Evolutionary conservation across 2,329 filamentous ascomycete species (phyloP).

Genomic region (Phaeosphaeria sp.): DNA sequence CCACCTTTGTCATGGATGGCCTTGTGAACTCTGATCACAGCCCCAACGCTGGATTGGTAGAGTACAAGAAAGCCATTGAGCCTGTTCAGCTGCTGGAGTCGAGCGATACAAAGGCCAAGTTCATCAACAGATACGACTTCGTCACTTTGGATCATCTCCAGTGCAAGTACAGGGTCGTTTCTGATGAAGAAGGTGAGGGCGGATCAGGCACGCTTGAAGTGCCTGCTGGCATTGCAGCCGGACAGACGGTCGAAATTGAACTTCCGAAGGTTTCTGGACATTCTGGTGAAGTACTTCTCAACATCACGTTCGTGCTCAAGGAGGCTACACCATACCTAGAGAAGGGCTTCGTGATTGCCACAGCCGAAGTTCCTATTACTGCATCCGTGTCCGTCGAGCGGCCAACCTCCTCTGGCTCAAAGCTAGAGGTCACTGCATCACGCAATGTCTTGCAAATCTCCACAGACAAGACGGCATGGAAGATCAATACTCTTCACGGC

Average conservation of each 20-base stretch:
- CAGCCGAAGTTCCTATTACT: conserved; percentile 38
- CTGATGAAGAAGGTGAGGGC: conserved; percentile 7
- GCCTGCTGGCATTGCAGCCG: conserved; percentile 32
- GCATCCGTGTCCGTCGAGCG: conserved; percentile 14
- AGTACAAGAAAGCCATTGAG: conserved; percentile 55
- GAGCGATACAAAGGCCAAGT: conserved; percentile 26
- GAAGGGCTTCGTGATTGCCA: conserved; percentile 47
- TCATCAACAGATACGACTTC: conserved; percentile 48
- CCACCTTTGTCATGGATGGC: conserved; percentile 56
- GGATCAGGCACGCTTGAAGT: conserved; percentile 29
- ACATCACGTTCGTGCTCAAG: conserved; percentile 43
- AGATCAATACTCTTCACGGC: conserved; percentile 60
- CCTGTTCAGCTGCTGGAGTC: conserved; percentile 46
- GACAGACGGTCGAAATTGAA: conserved; percentile 33
- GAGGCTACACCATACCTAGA: conserved; percentile 38
- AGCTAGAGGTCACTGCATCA: conserved; percentile 37
- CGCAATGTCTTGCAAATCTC: conserved; percentile 30
- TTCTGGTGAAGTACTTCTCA: conserved; percentile 24
- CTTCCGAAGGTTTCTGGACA: conserved; percentile 23
- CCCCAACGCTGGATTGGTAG: conserved; percentile 50
- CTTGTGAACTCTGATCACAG: conserved; percentile 52
- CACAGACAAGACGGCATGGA: conserved; percentile 52
- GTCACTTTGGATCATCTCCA: conserved; percentile 46
- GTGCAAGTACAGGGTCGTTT: conserved; percentile 22
- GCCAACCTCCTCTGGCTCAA: conserved; percentile 51